phyloP scores from a whole-genome alignment of 2,329 filamentous ascomycete species.

The Pseudopithomyces maydicus region DNA sequence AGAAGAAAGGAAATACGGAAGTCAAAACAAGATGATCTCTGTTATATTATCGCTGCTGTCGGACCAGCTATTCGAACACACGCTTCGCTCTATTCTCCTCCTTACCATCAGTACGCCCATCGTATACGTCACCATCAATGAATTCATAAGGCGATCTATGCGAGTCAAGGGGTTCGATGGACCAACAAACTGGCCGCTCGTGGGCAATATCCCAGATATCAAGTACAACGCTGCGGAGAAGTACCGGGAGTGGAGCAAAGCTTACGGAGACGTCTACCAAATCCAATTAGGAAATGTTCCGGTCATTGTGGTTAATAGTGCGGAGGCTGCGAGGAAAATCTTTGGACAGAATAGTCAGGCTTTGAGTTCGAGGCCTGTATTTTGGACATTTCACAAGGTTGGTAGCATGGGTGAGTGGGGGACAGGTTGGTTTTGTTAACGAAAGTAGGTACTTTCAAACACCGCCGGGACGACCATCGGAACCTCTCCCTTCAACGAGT shows the following conservation, averaged over 20 bases:
- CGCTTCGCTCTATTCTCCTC: conserved; percentile 27
- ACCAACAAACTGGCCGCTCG: conserved; percentile 45
- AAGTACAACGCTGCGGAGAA: conserved; percentile 50
- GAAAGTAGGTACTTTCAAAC: conserved; percentile 61
- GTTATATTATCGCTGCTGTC: conserved; percentile 30
- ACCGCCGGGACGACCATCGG: conserved; percentile 72
- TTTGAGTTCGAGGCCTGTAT: conserved; percentile 49
- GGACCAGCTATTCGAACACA: conserved; percentile 26
- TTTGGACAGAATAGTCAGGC: conserved; percentile 51
- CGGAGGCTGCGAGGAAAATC: conserved; percentile 47
- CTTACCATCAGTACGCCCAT: conserved; percentile 35
- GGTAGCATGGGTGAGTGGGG: neutral
- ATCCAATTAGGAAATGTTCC: conserved; percentile 54
- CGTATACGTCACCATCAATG: conserved; percentile 44
- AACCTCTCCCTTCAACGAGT: conserved; percentile 69
- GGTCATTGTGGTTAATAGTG: conserved; percentile 51
- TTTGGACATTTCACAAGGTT: conserved; percentile 54
- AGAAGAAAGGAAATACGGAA: neutral
- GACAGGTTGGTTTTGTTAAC: conserved; percentile 5
- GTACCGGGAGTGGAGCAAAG: conserved; percentile 50
- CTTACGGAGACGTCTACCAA: conserved; percentile 51
- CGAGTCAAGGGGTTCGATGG: conserved; percentile 47
- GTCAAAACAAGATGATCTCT: conserved; percentile 38
- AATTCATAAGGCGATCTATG: conserved; percentile 40
- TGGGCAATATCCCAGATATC: conserved; percentile 51